Percentiles rank a stretch among this genome's conserved stretches.
Conservation (phyloP, 805 yeast species). For the Soucietia sequanensis region DNA sequence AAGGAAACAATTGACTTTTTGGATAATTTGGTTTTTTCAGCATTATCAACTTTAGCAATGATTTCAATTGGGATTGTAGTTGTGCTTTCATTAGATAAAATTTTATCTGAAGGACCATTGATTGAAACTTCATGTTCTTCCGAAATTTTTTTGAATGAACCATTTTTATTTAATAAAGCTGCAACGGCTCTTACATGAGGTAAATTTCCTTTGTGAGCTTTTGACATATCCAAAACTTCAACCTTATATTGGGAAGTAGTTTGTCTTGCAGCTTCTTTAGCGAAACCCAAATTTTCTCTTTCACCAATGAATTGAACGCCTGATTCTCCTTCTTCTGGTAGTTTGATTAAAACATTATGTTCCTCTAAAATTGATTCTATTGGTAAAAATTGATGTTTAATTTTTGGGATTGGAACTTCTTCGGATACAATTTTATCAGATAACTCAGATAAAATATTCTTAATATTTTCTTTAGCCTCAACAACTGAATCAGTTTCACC, state of each 20-base stretch:
- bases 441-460: conserved; percentile 43
- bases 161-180: conserved; percentile 57
- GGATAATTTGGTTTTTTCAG: conserved; percentile 54
- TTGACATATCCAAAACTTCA: conserved; percentile 76
- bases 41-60: conserved; percentile 46
- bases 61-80: conserved; percentile 60
- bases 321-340: conserved; percentile 51
- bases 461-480: conserved; percentile 52
- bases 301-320: conserved; percentile 66
- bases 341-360: conserved; percentile 54
- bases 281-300: conserved; percentile 50
- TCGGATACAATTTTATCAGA: conserved; percentile 48
- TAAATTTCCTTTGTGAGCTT: conserved; percentile 81
- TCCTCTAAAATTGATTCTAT: conserved; percentile 50
- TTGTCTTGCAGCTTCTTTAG: conserved; percentile 60
- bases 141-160: conserved; percentile 44
- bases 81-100: conserved; percentile 38
- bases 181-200: conserved; percentile 77
- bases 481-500: conserved; percentile 73
- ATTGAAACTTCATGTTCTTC: conserved; percentile 32
- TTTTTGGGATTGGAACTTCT: conserved; percentile 61
- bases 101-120: conserved; percentile 37
- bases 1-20: conserved; percentile 69
- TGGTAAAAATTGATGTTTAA: conserved; percentile 69
- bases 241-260: conserved; percentile 59